Conservation (phyloP, 2,329 filamentous ascomycete species). For the Colletotrichum australisinense region DNA sequence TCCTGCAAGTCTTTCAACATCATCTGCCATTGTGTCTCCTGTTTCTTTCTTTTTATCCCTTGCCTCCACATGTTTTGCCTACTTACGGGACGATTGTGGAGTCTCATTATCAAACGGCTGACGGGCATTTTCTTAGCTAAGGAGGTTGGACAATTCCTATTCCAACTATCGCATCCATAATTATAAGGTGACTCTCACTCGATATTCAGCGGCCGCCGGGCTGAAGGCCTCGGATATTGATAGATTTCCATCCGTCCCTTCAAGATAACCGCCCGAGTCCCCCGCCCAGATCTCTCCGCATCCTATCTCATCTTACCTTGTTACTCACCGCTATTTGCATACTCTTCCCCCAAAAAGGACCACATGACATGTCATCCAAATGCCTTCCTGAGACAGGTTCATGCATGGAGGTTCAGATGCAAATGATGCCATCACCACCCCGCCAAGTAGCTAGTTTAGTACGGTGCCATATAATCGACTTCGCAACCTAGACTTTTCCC, state of each 20-base stretch:
- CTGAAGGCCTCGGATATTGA: neutral
- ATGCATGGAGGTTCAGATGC: slow-evolving; percentile 16
- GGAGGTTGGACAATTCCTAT: neutral
- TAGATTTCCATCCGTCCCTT: neutral
- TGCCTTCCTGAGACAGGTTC: slow-evolving; percentile 12
- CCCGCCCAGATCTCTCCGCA: neutral
- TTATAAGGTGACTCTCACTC: neutral
- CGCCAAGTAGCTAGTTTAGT: neutral
- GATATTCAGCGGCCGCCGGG: neutral
- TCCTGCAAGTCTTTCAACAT: neutral
- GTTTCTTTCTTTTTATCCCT: neutral
- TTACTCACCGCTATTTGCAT: slow-evolving; percentile 28
- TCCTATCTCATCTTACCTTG: neutral
- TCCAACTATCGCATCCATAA: too few relatives aligned
- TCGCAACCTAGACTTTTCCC: neutral
- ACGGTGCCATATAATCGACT: neutral
- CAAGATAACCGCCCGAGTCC: neutral
- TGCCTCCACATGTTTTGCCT: neutral
- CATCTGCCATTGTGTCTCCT: neutral
- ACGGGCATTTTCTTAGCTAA: neutral
- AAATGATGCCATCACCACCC: slow-evolving; percentile 13
- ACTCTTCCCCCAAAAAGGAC: neutral
- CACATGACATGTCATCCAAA: slow-evolving; percentile 16
- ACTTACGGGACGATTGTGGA: neutral
- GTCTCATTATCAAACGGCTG: neutral